These are phyloP conservation scores for Lecanicillium sp. DNA, from an alignment of 2,329 filamentous ascomycete genomes.

Conservation along the genomic window DNA sequence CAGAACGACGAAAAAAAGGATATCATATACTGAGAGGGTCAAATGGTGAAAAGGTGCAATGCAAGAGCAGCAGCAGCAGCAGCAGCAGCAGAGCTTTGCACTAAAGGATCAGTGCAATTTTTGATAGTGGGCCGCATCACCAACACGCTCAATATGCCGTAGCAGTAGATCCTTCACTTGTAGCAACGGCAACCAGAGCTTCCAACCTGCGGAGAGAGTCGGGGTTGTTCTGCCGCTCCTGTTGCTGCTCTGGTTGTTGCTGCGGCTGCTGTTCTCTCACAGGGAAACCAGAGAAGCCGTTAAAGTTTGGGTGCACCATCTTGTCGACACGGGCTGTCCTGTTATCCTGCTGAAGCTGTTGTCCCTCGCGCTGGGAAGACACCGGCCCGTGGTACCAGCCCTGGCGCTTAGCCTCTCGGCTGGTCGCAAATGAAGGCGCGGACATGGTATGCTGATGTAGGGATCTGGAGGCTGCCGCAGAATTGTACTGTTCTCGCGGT, in stretches of 20 bases:
- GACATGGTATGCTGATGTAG: constrained; percentile 53
- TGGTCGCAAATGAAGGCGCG: constrained; percentile 45
- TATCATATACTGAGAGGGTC: background rate
- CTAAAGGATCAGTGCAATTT: background rate
- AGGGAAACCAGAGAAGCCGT: constrained; percentile 42
- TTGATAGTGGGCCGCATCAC: background rate
- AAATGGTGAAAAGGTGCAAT: background rate
- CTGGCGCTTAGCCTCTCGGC: constrained; percentile 55
- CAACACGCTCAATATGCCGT: constrained; percentile 25
- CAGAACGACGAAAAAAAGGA: background rate
- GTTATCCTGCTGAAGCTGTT: constrained; percentile 19
- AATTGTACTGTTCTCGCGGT: constrained; percentile 21
- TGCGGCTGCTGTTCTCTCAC: constrained; percentile 18
- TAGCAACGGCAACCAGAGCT: constrained; percentile 35
- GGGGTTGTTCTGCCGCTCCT: constrained; percentile 16
- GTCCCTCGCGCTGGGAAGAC: constrained; percentile 28
- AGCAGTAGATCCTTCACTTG: constrained; percentile 33
- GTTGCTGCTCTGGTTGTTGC: constrained; percentile 7
- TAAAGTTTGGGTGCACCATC: constrained; percentile 50
- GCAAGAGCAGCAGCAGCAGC: too few species aligned
- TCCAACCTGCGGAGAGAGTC: constrained; percentile 31
- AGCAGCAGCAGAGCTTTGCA: too few species aligned
- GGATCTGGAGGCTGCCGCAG: constrained; percentile 20
- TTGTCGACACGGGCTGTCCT: constrained; percentile 41
- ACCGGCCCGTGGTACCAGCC: constrained; percentile 61